A percentile compares a stretch with the other conserved stretches of the same genome.
Conservation (phyloP, 345 rosid genomes). For the Tarenaya hassleriana region DNA sequence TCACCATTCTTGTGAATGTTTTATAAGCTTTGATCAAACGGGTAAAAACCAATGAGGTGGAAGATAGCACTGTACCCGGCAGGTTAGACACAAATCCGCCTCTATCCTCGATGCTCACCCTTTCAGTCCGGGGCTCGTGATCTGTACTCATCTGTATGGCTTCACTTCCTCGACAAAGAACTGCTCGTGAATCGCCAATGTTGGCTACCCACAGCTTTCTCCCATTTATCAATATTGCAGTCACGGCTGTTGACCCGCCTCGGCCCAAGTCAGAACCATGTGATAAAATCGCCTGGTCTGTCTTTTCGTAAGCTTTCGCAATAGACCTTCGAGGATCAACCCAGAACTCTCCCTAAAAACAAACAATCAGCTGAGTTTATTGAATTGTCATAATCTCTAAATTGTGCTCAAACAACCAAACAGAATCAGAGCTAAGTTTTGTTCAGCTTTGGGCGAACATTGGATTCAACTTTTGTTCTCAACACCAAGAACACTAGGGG, state of each 20-base stretch:
- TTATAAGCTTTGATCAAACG: too few species aligned
- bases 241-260: slow-evolving; percentile 79
- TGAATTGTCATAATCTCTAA: too few species aligned
- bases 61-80: slow-evolving; percentile 38
- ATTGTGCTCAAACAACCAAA: too few species aligned
- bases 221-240: slow-evolving; percentile 57
- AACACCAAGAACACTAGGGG: not conserved
- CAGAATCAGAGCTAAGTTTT: too few species aligned
- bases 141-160: slow-evolving; percentile 52
- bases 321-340: slow-evolving; percentile 51
- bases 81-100: slow-evolving; percentile 78
- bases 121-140: slow-evolving; percentile 64
- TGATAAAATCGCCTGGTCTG: slow-evolving; percentile 59
- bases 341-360: slow-evolving; percentile 60
- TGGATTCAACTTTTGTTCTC: too few species aligned
- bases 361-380: slow-evolving; percentile 9
- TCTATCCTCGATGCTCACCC: slow-evolving; percentile 54
- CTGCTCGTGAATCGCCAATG: slow-evolving; percentile 65
- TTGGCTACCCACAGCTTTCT: slow-evolving; percentile 54
- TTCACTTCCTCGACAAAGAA: slow-evolving; percentile 44
- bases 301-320: slow-evolving; percentile 55
- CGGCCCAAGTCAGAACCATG: slow-evolving; percentile 46
- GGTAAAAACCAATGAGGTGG: too few species aligned
- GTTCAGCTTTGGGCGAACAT: too few species aligned
- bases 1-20: too few species aligned